Percentiles rank a stretch among this genome's conserved stretches.
Evolutionary conservation across 2,329 filamentous ascomycete genomes (phyloP).

Genomic region (Triangularia verruculosa): DNA sequence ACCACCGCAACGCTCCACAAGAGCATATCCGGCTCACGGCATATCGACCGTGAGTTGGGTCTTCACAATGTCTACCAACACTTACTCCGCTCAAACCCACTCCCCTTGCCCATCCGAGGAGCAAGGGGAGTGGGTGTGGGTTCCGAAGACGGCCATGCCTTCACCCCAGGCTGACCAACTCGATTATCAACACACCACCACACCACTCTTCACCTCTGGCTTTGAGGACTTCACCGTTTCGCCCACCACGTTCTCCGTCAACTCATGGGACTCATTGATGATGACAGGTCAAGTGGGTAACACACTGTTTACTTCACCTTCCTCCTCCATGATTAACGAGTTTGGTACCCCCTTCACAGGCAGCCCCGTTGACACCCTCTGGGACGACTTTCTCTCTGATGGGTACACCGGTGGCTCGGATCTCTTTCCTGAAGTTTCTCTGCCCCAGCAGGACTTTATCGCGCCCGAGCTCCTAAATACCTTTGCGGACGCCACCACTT

Average conservation of each 20-base stretch:
- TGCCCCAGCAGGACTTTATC: background rate
- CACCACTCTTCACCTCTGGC: background rate
- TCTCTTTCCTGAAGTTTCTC: background rate
- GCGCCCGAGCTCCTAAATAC: background rate
- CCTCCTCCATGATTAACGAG: slow-evolving; percentile 5
- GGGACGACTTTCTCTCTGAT: slow-evolving; percentile 14
- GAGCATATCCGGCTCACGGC: slow-evolving; percentile 8
- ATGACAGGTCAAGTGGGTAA: background rate
- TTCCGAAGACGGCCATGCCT: slow-evolving; percentile 7
- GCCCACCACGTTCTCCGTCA: background rate
- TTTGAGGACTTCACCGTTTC: background rate
- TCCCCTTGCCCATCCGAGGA: slow-evolving; percentile 6
- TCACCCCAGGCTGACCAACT: background rate
- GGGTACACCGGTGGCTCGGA: background rate
- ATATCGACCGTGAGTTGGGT: slow-evolving; percentile 7
- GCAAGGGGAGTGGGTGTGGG: slow-evolving; percentile 11
- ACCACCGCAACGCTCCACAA: background rate
- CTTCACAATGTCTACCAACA: slow-evolving; percentile 1
- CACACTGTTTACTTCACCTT: slow-evolving; percentile 1
- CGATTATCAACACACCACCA: background rate
- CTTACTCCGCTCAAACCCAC: slow-evolving; percentile 2
- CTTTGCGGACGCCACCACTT: background rate
- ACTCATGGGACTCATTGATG: background rate
- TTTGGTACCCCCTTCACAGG: background rate
- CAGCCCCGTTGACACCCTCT: slow-evolving; percentile 9